Evolutionary conservation across 345 rosid species (phyloP).

Genomic region (Garcia nutans): DNA sequence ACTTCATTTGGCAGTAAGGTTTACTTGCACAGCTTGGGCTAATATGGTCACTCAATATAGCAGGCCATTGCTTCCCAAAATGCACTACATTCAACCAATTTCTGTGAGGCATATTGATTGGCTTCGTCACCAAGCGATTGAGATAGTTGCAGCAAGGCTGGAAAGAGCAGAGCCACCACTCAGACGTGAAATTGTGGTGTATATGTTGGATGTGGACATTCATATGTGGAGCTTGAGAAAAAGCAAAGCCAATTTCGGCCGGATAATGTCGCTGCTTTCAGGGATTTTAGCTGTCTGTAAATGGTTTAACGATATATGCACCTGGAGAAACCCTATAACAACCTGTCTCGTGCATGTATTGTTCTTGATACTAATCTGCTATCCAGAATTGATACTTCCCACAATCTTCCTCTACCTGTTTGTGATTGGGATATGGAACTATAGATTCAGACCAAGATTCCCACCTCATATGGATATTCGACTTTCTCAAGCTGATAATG

Average conservation of each 20-base stretch:
- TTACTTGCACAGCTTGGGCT: constrained; percentile 35
- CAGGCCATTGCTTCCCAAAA: constrained; percentile 35
- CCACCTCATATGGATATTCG: constrained; percentile 34
- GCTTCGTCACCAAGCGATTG: constrained; percentile 36
- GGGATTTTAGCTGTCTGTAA: constrained; percentile 25
- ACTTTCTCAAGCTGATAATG: constrained; percentile 24
- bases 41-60: constrained; percentile 31
- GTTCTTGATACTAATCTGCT: constrained; percentile 35
- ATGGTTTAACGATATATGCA: constrained; percentile 32
- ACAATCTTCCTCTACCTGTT: constrained; percentile 32
- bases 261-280: constrained; percentile 27
- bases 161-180: constrained; percentile 34
- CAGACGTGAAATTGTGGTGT: constrained; percentile 31
- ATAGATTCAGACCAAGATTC: constrained; percentile 32
- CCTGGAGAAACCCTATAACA: constrained; percentile 37
- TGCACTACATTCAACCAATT: constrained; percentile 37
- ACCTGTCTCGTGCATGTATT: constrained; percentile 29
- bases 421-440: constrained; percentile 37
- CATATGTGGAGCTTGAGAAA: constrained; percentile 35
- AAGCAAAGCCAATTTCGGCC: constrained; percentile 35
- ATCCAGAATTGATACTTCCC: constrained; percentile 34
- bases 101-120: constrained; percentile 23
- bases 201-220: constrained; percentile 31
- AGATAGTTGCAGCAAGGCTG: constrained; percentile 31
- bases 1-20: constrained; percentile 33